phyloP scores from a whole-genome alignment of 2,329 filamentous ascomycete species.

The Sporothrix protearum region DNA sequence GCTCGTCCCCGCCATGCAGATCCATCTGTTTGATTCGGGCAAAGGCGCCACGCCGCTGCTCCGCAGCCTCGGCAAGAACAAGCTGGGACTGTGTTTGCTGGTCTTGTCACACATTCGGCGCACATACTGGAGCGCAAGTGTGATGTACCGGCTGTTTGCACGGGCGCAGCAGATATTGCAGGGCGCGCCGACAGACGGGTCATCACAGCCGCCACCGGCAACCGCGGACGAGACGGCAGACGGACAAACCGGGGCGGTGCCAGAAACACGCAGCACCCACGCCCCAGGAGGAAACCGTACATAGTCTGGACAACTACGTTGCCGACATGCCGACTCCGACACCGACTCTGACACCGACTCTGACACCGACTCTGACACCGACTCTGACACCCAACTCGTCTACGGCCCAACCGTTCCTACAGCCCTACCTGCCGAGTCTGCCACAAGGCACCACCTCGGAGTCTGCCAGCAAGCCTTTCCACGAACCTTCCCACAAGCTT shows the following conservation, averaged over 20 bases:
- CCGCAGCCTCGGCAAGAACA: slow-evolving; percentile 11
- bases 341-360: neutral
- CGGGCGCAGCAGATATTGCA: slow-evolving; percentile 9
- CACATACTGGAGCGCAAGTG: slow-evolving; percentile 13
- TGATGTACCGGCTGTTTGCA: slow-evolving; percentile 7
- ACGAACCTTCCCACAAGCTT: neutral
- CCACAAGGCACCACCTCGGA: neutral
- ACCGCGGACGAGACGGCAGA: neutral
- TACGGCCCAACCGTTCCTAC: neutral
- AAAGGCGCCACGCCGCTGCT: neutral
- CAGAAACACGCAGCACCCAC: neutral
- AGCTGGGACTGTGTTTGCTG: slow-evolving; percentile 8
- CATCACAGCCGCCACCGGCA: no score
- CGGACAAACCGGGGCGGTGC: neutral
- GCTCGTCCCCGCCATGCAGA: slow-evolving; percentile 17
- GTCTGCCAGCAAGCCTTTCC: neutral
- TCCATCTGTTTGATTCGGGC: slow-evolving; percentile 14
- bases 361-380: neutral
- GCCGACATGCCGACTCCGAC: neutral
- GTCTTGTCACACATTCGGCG: slow-evolving; percentile 14
- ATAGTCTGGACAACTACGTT: neutral
- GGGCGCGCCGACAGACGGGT: neutral
- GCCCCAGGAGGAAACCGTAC: neutral
- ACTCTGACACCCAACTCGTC: neutral
- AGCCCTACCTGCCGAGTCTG: neutral